Percentiles rank a stretch among this genome's conserved stretches.
Conservation (phyloP, 139 green algal genomes). For the Picochlorum sp. region DNA sequence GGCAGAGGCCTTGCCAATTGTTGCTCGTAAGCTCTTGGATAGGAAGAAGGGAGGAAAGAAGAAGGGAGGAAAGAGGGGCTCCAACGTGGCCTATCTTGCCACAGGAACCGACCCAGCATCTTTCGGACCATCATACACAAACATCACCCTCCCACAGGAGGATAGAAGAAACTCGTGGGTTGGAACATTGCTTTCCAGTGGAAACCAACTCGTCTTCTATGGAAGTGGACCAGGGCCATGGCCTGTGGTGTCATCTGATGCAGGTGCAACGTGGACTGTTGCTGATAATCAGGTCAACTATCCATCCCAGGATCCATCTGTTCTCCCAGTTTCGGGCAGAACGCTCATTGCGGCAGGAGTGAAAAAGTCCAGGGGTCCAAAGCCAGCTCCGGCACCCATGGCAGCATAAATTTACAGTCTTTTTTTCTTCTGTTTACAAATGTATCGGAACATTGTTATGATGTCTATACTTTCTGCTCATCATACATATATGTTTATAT, state of each 20-base stretch:
- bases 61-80: background rate
- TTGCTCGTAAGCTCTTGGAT: background rate
- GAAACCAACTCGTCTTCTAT: background rate
- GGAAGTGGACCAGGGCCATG: background rate
- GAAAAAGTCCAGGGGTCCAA: conserved; percentile 2
- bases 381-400: background rate
- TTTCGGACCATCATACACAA: background rate
- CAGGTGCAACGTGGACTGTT: background rate
- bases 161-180: background rate
- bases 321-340: background rate
- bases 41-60: background rate
- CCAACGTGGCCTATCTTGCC: background rate
- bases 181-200: conserved; percentile 5
- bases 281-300: background rate
- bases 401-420: background rate
- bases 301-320: background rate
- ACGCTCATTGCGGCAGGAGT: conserved; percentile 1
- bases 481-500: too few species aligned
- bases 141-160: conserved; percentile 1
- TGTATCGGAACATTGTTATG: too few species aligned
- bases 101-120: background rate
- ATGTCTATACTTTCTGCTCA: too few species aligned
- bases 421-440: too few species aligned
- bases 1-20: background rate
- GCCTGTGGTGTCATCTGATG: conserved; percentile 1